Conservation (phyloP, 140 eudicot species). For the Senecio squalidus region DNA sequence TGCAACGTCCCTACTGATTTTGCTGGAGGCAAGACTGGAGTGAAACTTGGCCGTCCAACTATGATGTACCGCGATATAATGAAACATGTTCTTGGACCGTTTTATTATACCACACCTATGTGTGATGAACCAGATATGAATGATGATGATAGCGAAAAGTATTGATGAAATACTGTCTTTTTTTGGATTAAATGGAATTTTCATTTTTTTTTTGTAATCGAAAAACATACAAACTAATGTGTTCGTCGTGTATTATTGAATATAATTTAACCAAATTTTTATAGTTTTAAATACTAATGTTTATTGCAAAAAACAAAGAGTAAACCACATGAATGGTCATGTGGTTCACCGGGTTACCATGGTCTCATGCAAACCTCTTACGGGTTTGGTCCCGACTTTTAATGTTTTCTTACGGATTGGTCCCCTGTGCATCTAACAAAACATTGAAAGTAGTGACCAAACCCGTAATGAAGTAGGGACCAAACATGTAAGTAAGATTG, state of each 20-base stretch:
- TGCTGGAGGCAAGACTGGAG: constrained; percentile 69
- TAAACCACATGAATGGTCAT: too few relatives aligned
- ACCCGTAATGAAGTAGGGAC: too few relatives aligned
- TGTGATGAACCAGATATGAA: constrained; percentile 66
- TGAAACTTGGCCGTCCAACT: constrained; percentile 65
- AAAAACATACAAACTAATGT: background rate
- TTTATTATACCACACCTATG: constrained; percentile 86
- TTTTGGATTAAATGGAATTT: background rate
- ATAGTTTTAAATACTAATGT: too few relatives aligned
- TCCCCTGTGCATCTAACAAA: too few relatives aligned
- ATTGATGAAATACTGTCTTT: constrained; percentile 11
- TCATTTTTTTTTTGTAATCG: constrained; percentile 6
- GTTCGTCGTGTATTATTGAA: background rate
- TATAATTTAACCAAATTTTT: too few relatives aligned
- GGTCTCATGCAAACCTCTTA: too few relatives aligned
- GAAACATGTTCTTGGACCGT: constrained; percentile 54
- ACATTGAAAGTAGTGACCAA: too few relatives aligned
- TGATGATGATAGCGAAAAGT: constrained; percentile 16
- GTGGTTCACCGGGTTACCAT: too few relatives aligned
- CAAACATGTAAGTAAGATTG: too few relatives aligned
- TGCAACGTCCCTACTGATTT: constrained; percentile 73
- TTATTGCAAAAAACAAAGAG: too few relatives aligned
- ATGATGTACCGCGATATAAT: constrained; percentile 50
- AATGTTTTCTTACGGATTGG: too few relatives aligned
- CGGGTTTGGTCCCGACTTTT: too few relatives aligned